phyloP scores from a whole-genome alignment of 1,284 basidiomycete genomes.

The Tylopilus sp. region DNA sequence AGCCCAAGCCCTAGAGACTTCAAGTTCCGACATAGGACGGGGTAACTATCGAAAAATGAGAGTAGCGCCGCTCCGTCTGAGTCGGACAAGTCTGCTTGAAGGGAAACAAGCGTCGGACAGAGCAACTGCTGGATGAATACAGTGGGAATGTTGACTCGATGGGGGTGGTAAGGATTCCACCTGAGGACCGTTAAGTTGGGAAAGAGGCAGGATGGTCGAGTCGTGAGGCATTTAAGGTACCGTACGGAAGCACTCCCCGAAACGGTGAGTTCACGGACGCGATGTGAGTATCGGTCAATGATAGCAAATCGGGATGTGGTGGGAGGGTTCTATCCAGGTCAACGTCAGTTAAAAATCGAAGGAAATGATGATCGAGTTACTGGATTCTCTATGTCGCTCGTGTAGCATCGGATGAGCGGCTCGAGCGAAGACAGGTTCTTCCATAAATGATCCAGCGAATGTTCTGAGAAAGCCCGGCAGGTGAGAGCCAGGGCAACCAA shows the following conservation, averaged over 20 bases:
- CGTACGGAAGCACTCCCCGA: not conserved
- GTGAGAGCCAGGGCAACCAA: not conserved
- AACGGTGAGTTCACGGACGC: conserved; percentile 15
- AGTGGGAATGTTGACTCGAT: not conserved
- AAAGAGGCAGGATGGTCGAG: conserved; percentile 6
- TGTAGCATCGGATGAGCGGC: conserved; percentile 18
- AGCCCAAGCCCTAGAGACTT: conserved; percentile 10
- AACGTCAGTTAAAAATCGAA: not conserved
- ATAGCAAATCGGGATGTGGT: conserved; percentile 8
- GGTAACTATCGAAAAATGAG: conserved; percentile 15
- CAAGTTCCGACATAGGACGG: conserved; percentile 6
- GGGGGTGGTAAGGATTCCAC: conserved; percentile 1
- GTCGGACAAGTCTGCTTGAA: conserved; percentile 6
- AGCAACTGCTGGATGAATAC: conserved; percentile 17
- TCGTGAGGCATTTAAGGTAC: conserved; percentile 12
- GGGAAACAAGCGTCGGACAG: conserved; percentile 9
- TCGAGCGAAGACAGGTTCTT: conserved; percentile 9
- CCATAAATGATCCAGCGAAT: conserved; percentile 18
- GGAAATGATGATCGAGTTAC: not conserved
- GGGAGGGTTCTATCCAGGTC: conserved; percentile 11
- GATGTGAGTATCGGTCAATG: conserved; percentile 13
- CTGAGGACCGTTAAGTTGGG: conserved; percentile 12
- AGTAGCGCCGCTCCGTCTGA: conserved; percentile 7
- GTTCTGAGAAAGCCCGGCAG: conserved; percentile 6
- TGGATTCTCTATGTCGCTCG: not conserved